phyloP scores from a whole-genome alignment of 257 asterid species.

The Parsonsia alboflavescens region DNA sequence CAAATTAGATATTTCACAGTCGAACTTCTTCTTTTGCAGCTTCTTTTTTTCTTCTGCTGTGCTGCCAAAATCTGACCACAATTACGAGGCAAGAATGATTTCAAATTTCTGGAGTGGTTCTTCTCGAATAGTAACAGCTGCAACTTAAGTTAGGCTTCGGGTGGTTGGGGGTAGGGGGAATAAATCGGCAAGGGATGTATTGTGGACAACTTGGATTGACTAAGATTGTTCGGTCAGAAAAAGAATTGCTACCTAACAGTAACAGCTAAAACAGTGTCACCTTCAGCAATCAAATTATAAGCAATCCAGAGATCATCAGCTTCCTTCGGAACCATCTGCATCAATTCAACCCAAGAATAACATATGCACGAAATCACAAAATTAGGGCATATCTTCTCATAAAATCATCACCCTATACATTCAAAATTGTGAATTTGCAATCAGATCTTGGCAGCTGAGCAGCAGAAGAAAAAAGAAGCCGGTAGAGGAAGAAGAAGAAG shows the following conservation, averaged over 20 bases:
- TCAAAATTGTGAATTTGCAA: too few relatives aligned
- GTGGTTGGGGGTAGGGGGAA: neutral
- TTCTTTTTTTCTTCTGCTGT: too few relatives aligned
- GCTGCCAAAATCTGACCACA: too few relatives aligned
- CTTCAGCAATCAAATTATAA: constrained; percentile 72
- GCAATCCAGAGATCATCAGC: constrained; percentile 89
- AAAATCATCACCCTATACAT: neutral
- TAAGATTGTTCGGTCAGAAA: neutral
- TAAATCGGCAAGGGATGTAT: neutral
- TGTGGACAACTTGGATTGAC: too few relatives aligned
- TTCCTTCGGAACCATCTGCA: constrained; percentile 85
- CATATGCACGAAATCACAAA: constrained; percentile 1
- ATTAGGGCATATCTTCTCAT: neutral
- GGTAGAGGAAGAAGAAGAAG: too few relatives aligned
- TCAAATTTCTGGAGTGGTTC: neutral
- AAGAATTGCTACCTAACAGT: constrained; percentile 55
- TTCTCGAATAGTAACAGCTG: neutral
- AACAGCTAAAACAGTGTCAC: constrained; percentile 62
- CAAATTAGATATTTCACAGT: too few relatives aligned
- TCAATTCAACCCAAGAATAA: constrained; percentile 4
- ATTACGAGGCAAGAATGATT: too few relatives aligned
- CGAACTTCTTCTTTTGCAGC: too few relatives aligned
- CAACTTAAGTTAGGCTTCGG: neutral
- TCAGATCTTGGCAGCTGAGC: too few relatives aligned
- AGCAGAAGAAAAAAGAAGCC: too few relatives aligned